Evolutionary conservation across 352 stramenopile genomes (phyloP), one percentile per base, ranked within the genome.

Genomic region (Globisporangium uncinulatum): DNA sequence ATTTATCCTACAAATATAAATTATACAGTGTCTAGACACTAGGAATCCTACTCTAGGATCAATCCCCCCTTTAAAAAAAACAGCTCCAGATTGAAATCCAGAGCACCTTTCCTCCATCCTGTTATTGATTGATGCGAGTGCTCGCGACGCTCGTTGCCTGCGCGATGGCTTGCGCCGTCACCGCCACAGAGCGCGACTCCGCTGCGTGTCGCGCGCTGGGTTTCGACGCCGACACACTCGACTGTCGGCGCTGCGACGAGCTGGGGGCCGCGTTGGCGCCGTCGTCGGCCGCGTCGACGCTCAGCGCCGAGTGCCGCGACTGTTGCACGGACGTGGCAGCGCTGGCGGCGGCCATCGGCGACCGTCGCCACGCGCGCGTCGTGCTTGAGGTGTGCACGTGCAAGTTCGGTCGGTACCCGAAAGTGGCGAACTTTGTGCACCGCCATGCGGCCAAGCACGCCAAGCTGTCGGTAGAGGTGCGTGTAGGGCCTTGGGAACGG

Each of bases 401-500:
- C 45, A 77, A 79, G 66, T 74, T 87, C 13, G 74, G 79, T 11
- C 56, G 77, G 14, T 77, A 86, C 63, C 79, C 79, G 7, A 87
- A 86, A 55, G 68, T 90, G 17, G 76, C 75, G 10, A 83, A 80
- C 62, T 87, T 90, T 57, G 70, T 90, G 42, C 61, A 86, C 61
- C 56, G 81, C 21, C 71, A 76, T 14, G 75, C 79, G 9, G 24
- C 57, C 11, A 56, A 77, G 21, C 71, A 81, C 45, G 56, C 72
- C 51, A 57, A 72, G 9, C 63, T 90, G 7, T 59, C 83, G 53
- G 66, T 90, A 29, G 47, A 85, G 50, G 73, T 71, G 32, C 13
- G 21, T 36, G 24, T 5, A 10, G 41, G 9, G 41, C 10, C 13
- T 21, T 6, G 7, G 3, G 15, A 14, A 21, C 15, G 17, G 2